These are phyloP conservation scores for Lachancea sp. DNA, from an alignment of 805 yeast genomes.

Conservation along the genomic window DNA sequence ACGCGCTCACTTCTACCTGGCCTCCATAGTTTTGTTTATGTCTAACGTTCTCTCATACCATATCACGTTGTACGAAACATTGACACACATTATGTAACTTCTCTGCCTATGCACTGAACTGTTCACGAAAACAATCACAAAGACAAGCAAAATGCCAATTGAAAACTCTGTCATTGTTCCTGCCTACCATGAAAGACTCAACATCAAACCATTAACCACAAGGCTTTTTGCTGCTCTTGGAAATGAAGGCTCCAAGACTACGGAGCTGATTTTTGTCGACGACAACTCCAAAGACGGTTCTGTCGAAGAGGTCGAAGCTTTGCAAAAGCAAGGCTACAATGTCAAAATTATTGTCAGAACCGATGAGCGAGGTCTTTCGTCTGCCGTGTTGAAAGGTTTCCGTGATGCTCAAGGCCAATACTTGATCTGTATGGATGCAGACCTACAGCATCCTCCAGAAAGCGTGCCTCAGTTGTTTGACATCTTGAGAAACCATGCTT, in stretches of 20 bases:
- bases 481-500: slow-evolving; percentile 37
- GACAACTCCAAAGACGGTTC: slow-evolving; percentile 48
- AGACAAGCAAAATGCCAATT: slow-evolving; percentile 27
- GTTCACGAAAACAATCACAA: background rate
- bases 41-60: too few relatives aligned
- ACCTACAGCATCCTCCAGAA: slow-evolving; percentile 49
- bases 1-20: too few relatives aligned
- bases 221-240: slow-evolving; percentile 45
- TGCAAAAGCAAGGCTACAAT: slow-evolving; percentile 41
- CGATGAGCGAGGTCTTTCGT: slow-evolving; percentile 43
- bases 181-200: slow-evolving; percentile 45
- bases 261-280: slow-evolving; percentile 46
- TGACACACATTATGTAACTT: too few relatives aligned
- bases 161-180: slow-evolving; percentile 43
- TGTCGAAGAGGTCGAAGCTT: slow-evolving; percentile 43
- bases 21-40: too few relatives aligned
- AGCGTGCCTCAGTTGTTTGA: slow-evolving; percentile 41
- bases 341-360: slow-evolving; percentile 46
- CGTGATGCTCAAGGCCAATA: slow-evolving; percentile 42
- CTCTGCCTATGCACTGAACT: too few relatives aligned
- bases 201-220: slow-evolving; percentile 44
- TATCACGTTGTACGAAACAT: too few relatives aligned
- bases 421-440: slow-evolving; percentile 48
- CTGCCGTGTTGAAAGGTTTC: slow-evolving; percentile 46
- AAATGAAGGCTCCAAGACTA: slow-evolving; percentile 35